Conservation (phyloP, 2,329 filamentous ascomycete genomes). For the Alternaria gaisen region DNA sequence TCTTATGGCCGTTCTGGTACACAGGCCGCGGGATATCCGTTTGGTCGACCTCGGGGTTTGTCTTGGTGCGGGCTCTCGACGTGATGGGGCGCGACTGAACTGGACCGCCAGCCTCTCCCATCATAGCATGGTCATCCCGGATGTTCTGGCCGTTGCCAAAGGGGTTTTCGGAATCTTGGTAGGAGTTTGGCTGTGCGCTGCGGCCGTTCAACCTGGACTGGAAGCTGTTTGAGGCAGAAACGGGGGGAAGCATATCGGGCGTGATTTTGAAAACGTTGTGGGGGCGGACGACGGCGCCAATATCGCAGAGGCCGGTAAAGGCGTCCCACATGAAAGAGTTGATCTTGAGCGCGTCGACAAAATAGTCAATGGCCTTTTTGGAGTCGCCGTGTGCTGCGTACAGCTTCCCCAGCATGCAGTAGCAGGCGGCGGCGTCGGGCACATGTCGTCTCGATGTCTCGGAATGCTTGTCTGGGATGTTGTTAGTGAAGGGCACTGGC, state of each 20-base stretch:
- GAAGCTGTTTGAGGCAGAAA: slow-evolving; percentile 48
- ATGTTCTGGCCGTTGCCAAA: slow-evolving; percentile 52
- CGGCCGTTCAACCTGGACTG: slow-evolving; percentile 57
- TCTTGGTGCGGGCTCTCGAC: slow-evolving; percentile 51
- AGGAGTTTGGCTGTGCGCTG: slow-evolving; percentile 37
- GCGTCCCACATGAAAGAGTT: slow-evolving; percentile 99
- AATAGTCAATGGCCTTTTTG: slow-evolving; percentile 84
- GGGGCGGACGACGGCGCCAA: slow-evolving; percentile 77
- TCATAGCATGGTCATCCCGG: slow-evolving; percentile 57
- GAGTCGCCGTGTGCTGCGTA: slow-evolving; percentile 82
- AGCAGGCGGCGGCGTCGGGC: slow-evolving; percentile 85
- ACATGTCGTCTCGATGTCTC: slow-evolving; percentile 76
- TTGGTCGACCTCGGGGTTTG: slow-evolving; percentile 52
- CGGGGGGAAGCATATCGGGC: slow-evolving; percentile 64
- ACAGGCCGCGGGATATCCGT: slow-evolving; percentile 49
- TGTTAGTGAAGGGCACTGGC: slow-evolving; percentile 16
- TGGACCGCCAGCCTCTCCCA: slow-evolving; percentile 49
- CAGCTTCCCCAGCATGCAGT: slow-evolving; percentile 85
- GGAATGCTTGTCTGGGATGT: slow-evolving; percentile 70
- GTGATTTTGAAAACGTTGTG: slow-evolving; percentile 86
- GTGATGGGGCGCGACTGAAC: slow-evolving; percentile 52
- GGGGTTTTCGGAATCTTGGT: slow-evolving; percentile 57
- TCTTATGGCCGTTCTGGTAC: slow-evolving; percentile 73
- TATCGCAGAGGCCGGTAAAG: slow-evolving; percentile 87
- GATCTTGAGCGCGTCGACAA: slow-evolving; percentile 84